Base-by-base conservation (phyloP, 345 rosid genomes). In the Salix brachista region DNA sequence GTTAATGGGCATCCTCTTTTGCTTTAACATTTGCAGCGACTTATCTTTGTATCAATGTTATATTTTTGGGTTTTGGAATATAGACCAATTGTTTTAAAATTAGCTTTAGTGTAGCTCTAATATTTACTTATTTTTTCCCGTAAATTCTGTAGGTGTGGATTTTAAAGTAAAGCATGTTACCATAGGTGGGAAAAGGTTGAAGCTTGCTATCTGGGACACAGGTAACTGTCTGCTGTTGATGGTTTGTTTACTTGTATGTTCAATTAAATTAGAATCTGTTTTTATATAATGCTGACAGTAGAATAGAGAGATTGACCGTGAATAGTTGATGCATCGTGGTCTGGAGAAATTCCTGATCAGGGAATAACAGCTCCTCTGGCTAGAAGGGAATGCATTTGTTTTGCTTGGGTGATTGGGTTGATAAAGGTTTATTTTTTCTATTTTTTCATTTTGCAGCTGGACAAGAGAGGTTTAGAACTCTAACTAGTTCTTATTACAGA, bases 191-290 rank as follows among this genome's bases (percentile, higher is more conserved):
- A 92, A 91, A 78, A 94, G 86, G 83, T 77, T 92, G 78, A 94
- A 94, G 86, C 97, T 94, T 80, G 99, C 97, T 16, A 94, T 94
- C 80, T 94, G 99, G 97, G 97, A 94, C 67, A 92, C 97, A n/a
- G 99, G 97, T 91, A 42, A 80, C 26, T 69, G 4, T 50, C 66
- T 50, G 65, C 4, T 34, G 28, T 16, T 39, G 25, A 37, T 72
- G 36, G 13, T 72, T 28, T 60, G 37, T 37, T 39, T 60, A 11
- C 52, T n/a, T n/a, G 39, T 39, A 30, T 18, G 21, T 18, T 70
- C 30, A 9, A 28, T 52, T 6, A 1, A 14, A 12, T 37, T 37
- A 34, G 11, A 46, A 4, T 60, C 37, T 58, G 8, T 72, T 11
- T 30, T 13, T 52, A 10, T 52, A 6, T 70, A 14, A 26, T 44